A percentile compares a stretch with the other conserved stretches of the same genome.
Evolutionary conservation across 176 grass and related monocot species (phyloP).

Genomic region (Hsuehochloa calcarea): DNA sequence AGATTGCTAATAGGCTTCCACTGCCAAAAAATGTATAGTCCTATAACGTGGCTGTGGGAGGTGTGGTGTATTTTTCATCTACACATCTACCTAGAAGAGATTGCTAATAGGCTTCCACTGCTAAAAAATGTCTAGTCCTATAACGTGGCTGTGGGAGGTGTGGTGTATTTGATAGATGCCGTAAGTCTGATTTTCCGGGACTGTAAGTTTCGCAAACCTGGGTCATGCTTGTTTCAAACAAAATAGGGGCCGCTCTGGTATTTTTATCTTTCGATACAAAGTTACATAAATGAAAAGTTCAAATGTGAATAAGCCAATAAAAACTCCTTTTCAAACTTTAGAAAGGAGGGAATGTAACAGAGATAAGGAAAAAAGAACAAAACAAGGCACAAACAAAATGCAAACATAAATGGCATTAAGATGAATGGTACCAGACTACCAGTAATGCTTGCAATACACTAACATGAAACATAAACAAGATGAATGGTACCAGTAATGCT

Average conservation of each 20-base stretch:
- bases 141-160: background rate
- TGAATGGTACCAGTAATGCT: slow-evolving; percentile 1
- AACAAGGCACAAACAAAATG: background rate
- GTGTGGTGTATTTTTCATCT: background rate
- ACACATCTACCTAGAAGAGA: background rate
- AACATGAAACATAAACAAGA: background rate
- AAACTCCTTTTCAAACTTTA: background rate
- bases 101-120: slow-evolving; percentile 3
- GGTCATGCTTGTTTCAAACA: background rate
- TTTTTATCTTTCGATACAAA: background rate
- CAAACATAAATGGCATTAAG: slow-evolving; percentile 5
- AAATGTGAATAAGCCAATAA: background rate
- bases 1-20: slow-evolving; percentile 3
- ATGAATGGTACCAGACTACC: background rate
- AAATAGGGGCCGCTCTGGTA: background rate
- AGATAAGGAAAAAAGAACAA: background rate
- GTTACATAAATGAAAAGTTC: background rate
- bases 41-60: background rate
- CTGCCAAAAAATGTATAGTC: background rate
- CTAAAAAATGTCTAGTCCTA: background rate
- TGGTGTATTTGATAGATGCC: background rate
- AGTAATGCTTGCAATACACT: slow-evolving; percentile 23
- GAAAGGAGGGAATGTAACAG: background rate
- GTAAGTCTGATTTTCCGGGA: background rate
- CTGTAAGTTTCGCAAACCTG: background rate